These are phyloP conservation scores for Knoxdaviesia capensis DNA, from an alignment of 2,329 filamentous ascomycete genomes.

Conservation along the genomic window DNA sequence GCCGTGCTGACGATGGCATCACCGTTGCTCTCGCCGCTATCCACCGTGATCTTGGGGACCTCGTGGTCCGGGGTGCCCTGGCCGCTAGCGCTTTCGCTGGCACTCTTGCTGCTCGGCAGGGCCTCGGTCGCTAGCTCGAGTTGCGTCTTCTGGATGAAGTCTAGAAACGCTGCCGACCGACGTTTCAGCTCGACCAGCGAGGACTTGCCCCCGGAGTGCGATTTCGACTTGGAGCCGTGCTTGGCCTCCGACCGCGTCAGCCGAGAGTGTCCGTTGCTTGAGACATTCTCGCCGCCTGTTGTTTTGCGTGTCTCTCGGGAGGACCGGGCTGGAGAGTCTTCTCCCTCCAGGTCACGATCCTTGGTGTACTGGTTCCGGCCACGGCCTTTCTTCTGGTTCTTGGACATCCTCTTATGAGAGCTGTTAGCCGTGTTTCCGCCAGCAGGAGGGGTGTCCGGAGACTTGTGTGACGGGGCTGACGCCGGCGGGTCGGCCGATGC, in stretches of 20 bases:
- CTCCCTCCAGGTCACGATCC: slow-evolving; percentile 41
- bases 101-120: slow-evolving; percentile 12
- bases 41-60: not conserved
- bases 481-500: not conserved
- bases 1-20: not conserved
- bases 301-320: slow-evolving; percentile 24
- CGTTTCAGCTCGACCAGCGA: slow-evolving; percentile 80
- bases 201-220: slow-evolving; percentile 40
- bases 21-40: slow-evolving; percentile 5
- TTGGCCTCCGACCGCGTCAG: slow-evolving; percentile 25
- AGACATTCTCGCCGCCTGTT: slow-evolving; percentile 12
- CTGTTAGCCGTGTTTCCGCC: slow-evolving; percentile 10
- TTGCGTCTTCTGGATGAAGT: slow-evolving; percentile 79
- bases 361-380: slow-evolving; percentile 71
- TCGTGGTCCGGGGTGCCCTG: slow-evolving; percentile 10
- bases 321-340: slow-evolving; percentile 35
- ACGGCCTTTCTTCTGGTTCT: slow-evolving; percentile 44
- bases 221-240: slow-evolving; percentile 29
- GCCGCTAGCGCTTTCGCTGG: slow-evolving; percentile 17
- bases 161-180: slow-evolving; percentile 64
- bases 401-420: slow-evolving; percentile 38
- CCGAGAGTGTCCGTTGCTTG: slow-evolving; percentile 14
- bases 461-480: slow-evolving; percentile 8
- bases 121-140: slow-evolving; percentile 59
- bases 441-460: slow-evolving; percentile 9